Percentiles rank a stretch among this genome's conserved stretches.
phyloP scores from a whole-genome alignment of 2,329 filamentous ascomycete species.

The Xylariaceae sp. region DNA sequence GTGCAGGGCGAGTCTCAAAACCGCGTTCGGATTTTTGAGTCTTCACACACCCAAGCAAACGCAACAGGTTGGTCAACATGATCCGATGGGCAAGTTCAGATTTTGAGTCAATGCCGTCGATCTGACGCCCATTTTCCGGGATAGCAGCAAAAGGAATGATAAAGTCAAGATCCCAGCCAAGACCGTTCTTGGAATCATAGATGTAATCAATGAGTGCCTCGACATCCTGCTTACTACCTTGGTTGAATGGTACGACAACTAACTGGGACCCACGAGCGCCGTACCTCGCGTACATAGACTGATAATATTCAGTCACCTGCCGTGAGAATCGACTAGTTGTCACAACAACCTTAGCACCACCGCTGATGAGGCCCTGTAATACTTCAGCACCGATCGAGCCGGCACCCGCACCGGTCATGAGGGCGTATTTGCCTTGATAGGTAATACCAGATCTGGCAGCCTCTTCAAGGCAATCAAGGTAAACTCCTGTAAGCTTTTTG shows the following conservation, averaged over 20 bases:
- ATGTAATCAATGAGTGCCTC: conserved; percentile 95
- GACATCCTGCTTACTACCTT: conserved; percentile 97
- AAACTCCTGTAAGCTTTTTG: conserved; percentile 94
- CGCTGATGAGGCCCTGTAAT: conserved; percentile 91
- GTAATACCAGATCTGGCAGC: conserved; percentile 87
- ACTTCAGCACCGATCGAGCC: conserved; percentile 98
- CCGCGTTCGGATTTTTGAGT: conserved; percentile 84
- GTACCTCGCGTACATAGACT: conserved; percentile 95
- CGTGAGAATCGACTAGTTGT: conserved; percentile 97
- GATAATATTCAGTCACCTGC: conserved; percentile 98
- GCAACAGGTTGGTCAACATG: conserved; percentile 96
- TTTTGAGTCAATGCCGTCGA: conserved; percentile 94
- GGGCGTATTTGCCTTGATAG: conserved; percentile 91
- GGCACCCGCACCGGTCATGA: conserved; percentile 98
- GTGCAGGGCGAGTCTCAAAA: conserved; percentile 93
- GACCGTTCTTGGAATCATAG: conserved; percentile 92
- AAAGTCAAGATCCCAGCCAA: conserved; percentile 97
- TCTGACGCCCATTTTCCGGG: conserved; percentile 95
- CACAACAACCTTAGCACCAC: conserved; percentile 94
- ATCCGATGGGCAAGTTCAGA: conserved; percentile 98
- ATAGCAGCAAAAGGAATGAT: conserved; percentile 97
- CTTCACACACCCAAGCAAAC: conserved; percentile 90
- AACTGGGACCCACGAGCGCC: conserved; percentile 94
- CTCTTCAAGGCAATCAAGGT: conserved; percentile 89
- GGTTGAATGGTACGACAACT: conserved; percentile 98